These are phyloP conservation scores for Cercospora sesami DNA, from an alignment of 2,329 filamentous ascomycete species.

Conservation along the genomic window DNA sequence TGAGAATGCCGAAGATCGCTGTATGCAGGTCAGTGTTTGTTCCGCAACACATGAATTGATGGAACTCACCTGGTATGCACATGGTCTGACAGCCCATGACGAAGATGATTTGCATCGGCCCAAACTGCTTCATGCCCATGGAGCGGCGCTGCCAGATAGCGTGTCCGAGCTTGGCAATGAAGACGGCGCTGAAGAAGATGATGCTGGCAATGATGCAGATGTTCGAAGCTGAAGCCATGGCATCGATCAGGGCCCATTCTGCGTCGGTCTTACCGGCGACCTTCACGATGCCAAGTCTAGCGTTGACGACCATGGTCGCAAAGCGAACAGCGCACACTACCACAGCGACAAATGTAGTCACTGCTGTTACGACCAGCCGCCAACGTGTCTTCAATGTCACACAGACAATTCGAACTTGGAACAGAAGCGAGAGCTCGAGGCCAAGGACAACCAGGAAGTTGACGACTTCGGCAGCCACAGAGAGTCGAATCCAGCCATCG, in stretches of 20 bases:
- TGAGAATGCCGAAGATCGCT: constrained; percentile 63
- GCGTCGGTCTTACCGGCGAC: constrained; percentile 18
- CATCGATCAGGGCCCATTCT: constrained; percentile 33
- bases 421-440: constrained; percentile 60
- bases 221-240: constrained; percentile 49
- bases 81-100: constrained; percentile 68
- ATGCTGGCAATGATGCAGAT: constrained; percentile 58
- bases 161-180: constrained; percentile 60
- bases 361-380: constrained; percentile 47
- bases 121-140: constrained; percentile 61
- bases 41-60: not conserved
- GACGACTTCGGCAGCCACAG: constrained; percentile 52
- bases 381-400: constrained; percentile 48
- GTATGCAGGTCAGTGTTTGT: constrained; percentile 22
- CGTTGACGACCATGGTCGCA: constrained; percentile 53
- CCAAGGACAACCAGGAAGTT: constrained; percentile 55
- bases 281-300: constrained; percentile 31
- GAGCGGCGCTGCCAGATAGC: constrained; percentile 57
- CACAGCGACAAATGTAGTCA: constrained; percentile 53
- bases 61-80: constrained; percentile 59
- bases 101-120: constrained; percentile 66
- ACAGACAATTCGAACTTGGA: constrained; percentile 65
- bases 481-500: constrained; percentile 32
- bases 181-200: constrained; percentile 63
- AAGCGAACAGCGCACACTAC: constrained; percentile 57